phyloP scores from a whole-genome alignment of 768 basidiomycete genomes.

The Phaeotremella fagi region DNA sequence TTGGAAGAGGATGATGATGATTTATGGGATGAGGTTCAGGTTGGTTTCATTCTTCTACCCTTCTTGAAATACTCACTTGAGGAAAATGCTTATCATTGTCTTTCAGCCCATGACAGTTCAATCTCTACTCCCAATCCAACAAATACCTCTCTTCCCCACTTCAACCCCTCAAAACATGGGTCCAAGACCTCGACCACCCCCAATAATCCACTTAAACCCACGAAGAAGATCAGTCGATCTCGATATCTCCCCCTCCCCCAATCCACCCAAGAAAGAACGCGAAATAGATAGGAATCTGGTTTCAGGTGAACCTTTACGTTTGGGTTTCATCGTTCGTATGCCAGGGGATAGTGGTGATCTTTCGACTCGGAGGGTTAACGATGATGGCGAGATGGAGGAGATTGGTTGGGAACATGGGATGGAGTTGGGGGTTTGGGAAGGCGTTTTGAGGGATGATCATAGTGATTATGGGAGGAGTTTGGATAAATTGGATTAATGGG shows the following conservation, averaged over 20 bases:
- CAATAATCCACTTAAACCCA: neutral
- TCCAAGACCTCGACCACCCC: constrained; percentile 3
- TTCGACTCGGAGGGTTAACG: constrained; percentile 5
- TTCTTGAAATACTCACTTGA: neutral
- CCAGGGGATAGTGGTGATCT: constrained; percentile 7
- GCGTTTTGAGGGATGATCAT: constrained; percentile 1
- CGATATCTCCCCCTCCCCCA: neutral
- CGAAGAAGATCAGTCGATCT: no score
- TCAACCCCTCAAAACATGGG: constrained; percentile 9
- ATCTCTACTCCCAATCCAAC: constrained; percentile 10
- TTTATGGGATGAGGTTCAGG: constrained; percentile 6
- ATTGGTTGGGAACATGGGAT: constrained; percentile 37
- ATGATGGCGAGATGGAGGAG: constrained; percentile 18
- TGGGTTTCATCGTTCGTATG: constrained; percentile 35
- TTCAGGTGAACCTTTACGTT: constrained; percentile 18
- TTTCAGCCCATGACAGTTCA: constrained; percentile 17
- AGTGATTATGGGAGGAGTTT: neutral
- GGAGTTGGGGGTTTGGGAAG: constrained; percentile 41
- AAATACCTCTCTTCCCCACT: neutral
- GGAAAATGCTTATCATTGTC: neutral
- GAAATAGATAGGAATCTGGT: constrained; percentile 11
- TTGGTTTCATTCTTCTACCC: neutral
- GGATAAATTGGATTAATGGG: neutral
- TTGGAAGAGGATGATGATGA: neutral
- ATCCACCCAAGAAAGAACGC: constrained; percentile 1